phyloP scores from a whole-genome alignment of 441 rosid species.

The Aquilaria agallochum region DNA sequence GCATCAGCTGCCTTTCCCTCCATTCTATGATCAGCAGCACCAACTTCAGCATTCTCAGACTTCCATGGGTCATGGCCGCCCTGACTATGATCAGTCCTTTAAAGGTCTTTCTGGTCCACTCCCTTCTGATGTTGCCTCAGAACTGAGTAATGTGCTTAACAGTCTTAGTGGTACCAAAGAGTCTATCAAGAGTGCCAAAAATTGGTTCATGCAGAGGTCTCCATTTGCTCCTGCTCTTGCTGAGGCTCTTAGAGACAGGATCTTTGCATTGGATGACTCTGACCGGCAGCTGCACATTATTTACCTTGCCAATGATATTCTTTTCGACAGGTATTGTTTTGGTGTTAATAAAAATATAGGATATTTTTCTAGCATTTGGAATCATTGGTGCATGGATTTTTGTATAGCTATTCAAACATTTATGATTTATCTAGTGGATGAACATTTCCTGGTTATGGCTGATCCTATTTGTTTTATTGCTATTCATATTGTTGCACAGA shows the following conservation, averaged over 20 bases:
- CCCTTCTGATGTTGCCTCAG: conserved; percentile 84
- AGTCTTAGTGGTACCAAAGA: conserved; percentile 95
- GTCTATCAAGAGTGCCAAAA: conserved; percentile 95
- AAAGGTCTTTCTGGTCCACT: conserved; percentile 80
- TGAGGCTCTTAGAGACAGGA: conserved; percentile 83
- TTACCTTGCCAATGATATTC: conserved; percentile 94
- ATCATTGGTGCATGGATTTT: not conserved
- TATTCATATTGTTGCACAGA: not conserved
- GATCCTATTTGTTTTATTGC: not conserved
- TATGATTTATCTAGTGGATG: not conserved
- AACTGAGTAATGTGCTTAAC: conserved; percentile 63
- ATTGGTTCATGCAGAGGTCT: conserved; percentile 98
- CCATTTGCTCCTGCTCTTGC: conserved; percentile 93
- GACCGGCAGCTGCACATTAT: conserved; percentile 93
- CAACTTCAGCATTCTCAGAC: conserved; percentile 67
- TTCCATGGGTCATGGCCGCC: conserved; percentile 47
- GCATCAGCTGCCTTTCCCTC: conserved; percentile 75
- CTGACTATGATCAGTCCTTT: conserved; percentile 79
- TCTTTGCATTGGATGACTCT: conserved; percentile 75
- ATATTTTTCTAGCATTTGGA: not conserved
- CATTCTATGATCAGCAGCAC: conserved; percentile 74
- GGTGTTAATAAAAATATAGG: conserved; percentile 5
- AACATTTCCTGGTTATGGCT: not conserved
- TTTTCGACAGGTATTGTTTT: conserved; percentile 78
- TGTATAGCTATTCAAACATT: not conserved